A percentile compares a stretch with the other conserved stretches of the same genome.
These are phyloP conservation scores for Heritiera littoralis DNA, from an alignment of 345 rosid species.

Conservation along the genomic window DNA sequence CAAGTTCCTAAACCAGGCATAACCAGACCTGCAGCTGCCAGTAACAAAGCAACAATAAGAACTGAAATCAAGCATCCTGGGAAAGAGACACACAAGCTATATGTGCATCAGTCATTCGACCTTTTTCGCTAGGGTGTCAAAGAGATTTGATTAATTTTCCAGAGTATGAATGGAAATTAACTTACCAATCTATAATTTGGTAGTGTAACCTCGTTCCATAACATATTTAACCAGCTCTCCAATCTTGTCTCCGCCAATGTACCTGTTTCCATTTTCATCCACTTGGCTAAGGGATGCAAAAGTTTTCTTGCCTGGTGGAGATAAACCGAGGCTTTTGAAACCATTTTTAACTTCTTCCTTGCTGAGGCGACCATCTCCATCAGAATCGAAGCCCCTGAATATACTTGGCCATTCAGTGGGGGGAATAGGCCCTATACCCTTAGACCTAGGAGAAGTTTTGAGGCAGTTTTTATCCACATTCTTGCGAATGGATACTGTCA, in stretches of 20 bases:
- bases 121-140: too few relatives aligned
- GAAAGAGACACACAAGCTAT: too few relatives aligned
- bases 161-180: background rate
- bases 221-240: background rate
- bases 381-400: conserved; percentile 16
- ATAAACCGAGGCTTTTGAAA: background rate
- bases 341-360: conserved; percentile 29
- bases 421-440: background rate
- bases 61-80: too few relatives aligned
- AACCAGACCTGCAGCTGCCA: too few relatives aligned
- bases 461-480: too few relatives aligned
- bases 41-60: too few relatives aligned
- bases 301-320: background rate
- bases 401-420: conserved; percentile 23
- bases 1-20: too few relatives aligned
- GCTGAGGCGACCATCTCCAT: conserved; percentile 27
- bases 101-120: too few relatives aligned
- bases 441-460: too few relatives aligned
- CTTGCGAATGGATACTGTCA: too few relatives aligned
- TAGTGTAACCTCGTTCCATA: background rate
- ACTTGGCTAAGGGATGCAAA: background rate
- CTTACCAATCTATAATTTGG: background rate
- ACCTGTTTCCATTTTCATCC: background rate
- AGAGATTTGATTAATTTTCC: too few relatives aligned
- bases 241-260: background rate